A percentile compares a stretch with the other conserved stretches of the same genome.
Conservation (phyloP, 2,329 filamentous ascomycete species). For the Fusarium succisae region DNA sequence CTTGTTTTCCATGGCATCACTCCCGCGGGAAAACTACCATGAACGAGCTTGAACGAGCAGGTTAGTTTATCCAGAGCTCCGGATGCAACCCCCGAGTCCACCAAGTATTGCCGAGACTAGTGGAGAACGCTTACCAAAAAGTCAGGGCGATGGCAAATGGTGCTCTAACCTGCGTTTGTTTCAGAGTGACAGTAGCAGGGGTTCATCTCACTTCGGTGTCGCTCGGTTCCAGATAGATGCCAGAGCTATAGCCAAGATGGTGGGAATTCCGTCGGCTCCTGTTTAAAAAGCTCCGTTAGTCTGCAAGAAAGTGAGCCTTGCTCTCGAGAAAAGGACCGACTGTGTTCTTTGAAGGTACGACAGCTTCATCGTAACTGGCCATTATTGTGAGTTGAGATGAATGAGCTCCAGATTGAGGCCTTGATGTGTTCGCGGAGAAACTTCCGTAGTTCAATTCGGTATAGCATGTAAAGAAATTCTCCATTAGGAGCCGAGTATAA, state of each 20-base stretch:
- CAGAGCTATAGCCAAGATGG: background rate
- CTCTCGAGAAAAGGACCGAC: slow-evolving; percentile 11
- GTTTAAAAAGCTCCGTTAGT: background rate
- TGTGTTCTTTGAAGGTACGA: background rate
- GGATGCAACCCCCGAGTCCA: background rate
- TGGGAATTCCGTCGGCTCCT: slow-evolving; percentile 7
- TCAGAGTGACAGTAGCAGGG: background rate
- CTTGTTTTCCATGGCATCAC: background rate
- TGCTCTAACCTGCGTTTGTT: background rate
- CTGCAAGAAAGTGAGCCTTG: background rate
- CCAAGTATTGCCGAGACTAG: background rate
- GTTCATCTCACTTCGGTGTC: background rate
- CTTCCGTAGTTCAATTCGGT: slow-evolving; percentile 10
- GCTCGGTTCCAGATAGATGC: background rate
- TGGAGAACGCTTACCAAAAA: background rate
- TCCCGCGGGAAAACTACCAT: background rate
- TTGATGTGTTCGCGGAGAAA: background rate
- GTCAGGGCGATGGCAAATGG: background rate
- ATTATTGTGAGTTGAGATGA: background rate
- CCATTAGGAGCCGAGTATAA: background rate
- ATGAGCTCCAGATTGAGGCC: background rate
- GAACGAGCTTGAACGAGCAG: background rate
- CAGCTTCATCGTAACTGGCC: background rate
- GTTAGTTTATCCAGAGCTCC: background rate
- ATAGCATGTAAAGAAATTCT: background rate